phyloP scores from a whole-genome alignment of 2,329 filamentous ascomycete genomes.

The Mycosphaerella sp. region DNA sequence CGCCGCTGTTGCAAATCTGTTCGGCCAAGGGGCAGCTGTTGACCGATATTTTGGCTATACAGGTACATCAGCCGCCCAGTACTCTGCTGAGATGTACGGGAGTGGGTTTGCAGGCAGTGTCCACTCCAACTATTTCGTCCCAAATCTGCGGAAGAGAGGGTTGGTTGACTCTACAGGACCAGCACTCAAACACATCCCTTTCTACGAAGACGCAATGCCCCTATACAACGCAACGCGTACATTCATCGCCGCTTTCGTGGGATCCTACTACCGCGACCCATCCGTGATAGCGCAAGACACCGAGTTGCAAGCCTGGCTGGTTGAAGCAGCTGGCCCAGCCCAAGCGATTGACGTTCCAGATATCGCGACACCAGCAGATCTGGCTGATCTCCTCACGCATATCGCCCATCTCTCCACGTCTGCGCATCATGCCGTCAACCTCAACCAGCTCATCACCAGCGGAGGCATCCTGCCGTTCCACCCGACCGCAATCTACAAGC shows the following conservation, averaged over 20 bases:
- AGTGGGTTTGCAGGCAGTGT: constrained; percentile 27
- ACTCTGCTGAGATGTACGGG: constrained; percentile 14
- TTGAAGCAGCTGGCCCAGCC: constrained; percentile 38
- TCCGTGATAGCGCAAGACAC: constrained; percentile 33
- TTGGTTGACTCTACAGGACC: constrained; percentile 39
- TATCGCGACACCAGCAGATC: constrained; percentile 22
- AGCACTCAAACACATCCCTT: constrained; percentile 40
- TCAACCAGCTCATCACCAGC: constrained; percentile 36
- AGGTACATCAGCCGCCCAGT: constrained; percentile 15
- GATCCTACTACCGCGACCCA: constrained; percentile 41
- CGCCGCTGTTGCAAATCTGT: constrained; percentile 15
- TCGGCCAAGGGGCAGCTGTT: constrained; percentile 26
- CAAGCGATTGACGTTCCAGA: constrained; percentile 41
- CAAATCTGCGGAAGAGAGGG: constrained; percentile 37
- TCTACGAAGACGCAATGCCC: constrained; percentile 39
- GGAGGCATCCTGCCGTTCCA: constrained; percentile 41
- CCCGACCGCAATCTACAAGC: constrained; percentile 39
- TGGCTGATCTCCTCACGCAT: constrained; percentile 43
- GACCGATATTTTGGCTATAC: constrained; percentile 18
- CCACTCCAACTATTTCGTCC: constrained; percentile 38
- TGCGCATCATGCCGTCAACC: constrained; percentile 42
- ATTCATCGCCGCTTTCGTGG: constrained; percentile 41
- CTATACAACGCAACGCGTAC: constrained; percentile 36
- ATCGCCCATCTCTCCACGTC: constrained; percentile 35
- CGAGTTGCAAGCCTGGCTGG: constrained; percentile 44